phyloP scores from a whole-genome alignment of 2,329 filamentous ascomycete species.

The Rutstroemia sp. region DNA sequence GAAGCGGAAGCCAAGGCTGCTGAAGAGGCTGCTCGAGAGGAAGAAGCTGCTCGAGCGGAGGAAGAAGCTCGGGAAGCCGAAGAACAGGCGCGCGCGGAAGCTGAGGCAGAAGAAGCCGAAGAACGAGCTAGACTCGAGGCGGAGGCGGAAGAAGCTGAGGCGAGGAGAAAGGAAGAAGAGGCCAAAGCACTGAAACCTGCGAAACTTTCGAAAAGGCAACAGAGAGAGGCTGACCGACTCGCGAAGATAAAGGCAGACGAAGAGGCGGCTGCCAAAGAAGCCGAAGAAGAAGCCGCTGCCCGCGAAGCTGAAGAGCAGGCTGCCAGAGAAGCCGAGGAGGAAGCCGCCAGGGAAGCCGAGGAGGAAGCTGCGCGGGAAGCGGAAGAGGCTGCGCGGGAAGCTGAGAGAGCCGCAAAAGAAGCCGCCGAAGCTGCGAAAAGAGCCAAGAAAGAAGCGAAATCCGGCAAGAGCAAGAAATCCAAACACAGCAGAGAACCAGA shows the following conservation, averaged over 20 bases:
- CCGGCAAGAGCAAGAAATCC: conserved; percentile 32
- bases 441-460: conserved; percentile 28
- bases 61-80: conserved; percentile 25
- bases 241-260: conserved; percentile 40
- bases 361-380: conserved; percentile 35
- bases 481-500: conserved; percentile 23
- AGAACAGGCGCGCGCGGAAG: conserved; percentile 25
- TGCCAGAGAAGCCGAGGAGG: conserved; percentile 34
- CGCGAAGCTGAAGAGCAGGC: conserved; percentile 31
- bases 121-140: conserved; percentile 33
- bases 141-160: conserved; percentile 29
- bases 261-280: conserved; percentile 33
- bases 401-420: conserved; percentile 32
- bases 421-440: conserved; percentile 30
- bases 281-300: conserved; percentile 30
- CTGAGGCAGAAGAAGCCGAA: conserved; percentile 27
- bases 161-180: conserved; percentile 23
- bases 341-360: conserved; percentile 33
- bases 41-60: neutral
- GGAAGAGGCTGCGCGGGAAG: conserved; percentile 32
- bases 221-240: conserved; percentile 39
- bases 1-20: conserved; percentile 41
- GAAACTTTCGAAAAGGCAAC: conserved; percentile 43
- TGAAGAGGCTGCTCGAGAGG: conserved; percentile 34
- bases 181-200: conserved; percentile 25